Conservation (phyloP, 1,139 yeast genomes). For the Petasospora rhodanensis region DNA sequence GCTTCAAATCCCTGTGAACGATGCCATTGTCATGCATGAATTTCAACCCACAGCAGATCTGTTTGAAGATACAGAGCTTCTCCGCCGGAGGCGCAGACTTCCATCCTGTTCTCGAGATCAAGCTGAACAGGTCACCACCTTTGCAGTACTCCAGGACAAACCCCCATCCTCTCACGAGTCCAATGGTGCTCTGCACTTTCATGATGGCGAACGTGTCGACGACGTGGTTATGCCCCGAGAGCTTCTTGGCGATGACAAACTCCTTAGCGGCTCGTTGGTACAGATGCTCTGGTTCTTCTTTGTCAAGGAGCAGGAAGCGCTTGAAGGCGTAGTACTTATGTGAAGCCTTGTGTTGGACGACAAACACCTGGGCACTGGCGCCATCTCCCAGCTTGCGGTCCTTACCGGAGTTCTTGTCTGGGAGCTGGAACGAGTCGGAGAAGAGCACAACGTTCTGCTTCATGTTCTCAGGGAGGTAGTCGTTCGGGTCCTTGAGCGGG, state of each 20-base stretch:
- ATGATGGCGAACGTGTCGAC: constrained; percentile 52
- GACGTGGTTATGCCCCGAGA: constrained; percentile 52
- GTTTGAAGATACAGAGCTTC: constrained; percentile 46
- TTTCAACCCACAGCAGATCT: constrained; percentile 49
- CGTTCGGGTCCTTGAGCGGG: constrained; percentile 70
- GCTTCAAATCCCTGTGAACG: constrained; percentile 90
- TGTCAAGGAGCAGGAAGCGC: constrained; percentile 52
- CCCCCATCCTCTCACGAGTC: constrained; percentile 70
- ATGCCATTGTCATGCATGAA: constrained; percentile 76
- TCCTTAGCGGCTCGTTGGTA: constrained; percentile 63
- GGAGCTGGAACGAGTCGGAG: constrained; percentile 56
- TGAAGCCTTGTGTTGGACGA: constrained; percentile 39
- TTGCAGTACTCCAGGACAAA: constrained; percentile 61
- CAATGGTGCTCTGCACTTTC: constrained; percentile 51
- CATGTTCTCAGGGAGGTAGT: constrained; percentile 51
- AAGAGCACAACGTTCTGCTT: constrained; percentile 48
- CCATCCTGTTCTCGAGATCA: constrained; percentile 46
- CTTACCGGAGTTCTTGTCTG: constrained; percentile 34
- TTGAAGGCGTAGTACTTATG: constrained; percentile 53
- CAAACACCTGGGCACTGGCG: constrained; percentile 64
- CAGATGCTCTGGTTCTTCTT: constrained; percentile 62
- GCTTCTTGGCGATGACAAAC: constrained; percentile 51
- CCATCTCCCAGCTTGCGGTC: constrained; percentile 62
- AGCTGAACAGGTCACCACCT: constrained; percentile 69
- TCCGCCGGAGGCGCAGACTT: constrained; percentile 47